Evolutionary conservation across 139 green algal species (phyloP).

Genomic region (Volvox africanus): DNA sequence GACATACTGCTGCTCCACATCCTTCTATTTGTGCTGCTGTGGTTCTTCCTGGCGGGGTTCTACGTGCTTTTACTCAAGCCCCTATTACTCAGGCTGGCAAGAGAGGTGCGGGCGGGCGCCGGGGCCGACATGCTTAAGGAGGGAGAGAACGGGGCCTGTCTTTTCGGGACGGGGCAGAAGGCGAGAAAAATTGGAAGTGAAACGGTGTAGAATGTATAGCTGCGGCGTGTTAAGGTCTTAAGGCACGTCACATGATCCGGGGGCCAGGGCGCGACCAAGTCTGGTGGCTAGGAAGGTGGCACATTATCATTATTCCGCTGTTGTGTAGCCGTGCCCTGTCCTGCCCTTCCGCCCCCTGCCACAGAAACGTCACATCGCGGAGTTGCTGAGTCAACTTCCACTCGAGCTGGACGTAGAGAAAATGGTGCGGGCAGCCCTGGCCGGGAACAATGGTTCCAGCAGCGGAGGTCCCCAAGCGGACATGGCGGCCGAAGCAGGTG

Average conservation of each 20-base stretch:
- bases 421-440: constrained; percentile 1
- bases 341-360: neutral
- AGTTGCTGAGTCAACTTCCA: constrained; percentile 26
- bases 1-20: constrained; percentile 38
- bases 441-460: neutral
- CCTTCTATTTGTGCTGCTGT: constrained; percentile 27
- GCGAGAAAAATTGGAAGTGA: too few relatives aligned
- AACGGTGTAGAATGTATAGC: too few relatives aligned
- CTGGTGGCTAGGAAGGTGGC: too few relatives aligned
- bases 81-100: neutral
- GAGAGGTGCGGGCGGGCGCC: constrained; percentile 2
- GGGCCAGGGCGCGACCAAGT: too few relatives aligned
- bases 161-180: neutral
- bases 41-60: constrained; percentile 31
- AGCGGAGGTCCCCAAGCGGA: neutral
- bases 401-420: constrained; percentile 38
- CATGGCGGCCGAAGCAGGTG: neutral
- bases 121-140: neutral
- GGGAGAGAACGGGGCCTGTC: neutral
- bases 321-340: too few relatives aligned
- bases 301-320: too few relatives aligned
- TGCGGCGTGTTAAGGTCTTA: too few relatives aligned
- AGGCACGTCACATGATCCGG: too few relatives aligned
- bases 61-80: constrained; percentile 16
- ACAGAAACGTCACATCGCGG: constrained; percentile 27